These are phyloP conservation scores for Biscutella laevigata DNA, from an alignment of 441 rosid species.

Conservation along the genomic window DNA sequence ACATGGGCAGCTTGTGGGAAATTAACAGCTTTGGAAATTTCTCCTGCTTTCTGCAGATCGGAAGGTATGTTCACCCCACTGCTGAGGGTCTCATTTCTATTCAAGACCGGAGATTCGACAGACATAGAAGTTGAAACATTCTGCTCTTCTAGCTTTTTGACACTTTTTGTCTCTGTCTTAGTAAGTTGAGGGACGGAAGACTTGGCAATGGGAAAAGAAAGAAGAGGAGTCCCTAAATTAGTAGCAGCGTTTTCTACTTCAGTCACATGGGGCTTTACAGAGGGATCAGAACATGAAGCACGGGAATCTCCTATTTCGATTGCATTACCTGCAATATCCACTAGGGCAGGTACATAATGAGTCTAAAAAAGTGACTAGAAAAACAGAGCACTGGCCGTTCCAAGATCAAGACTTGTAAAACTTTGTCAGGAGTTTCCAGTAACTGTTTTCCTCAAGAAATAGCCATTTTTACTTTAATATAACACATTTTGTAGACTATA, in stretches of 20 bases:
- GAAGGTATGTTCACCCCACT: conserved; percentile 52
- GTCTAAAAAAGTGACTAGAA: not conserved
- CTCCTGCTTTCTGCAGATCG: conserved; percentile 39
- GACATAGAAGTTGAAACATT: conserved; percentile 25
- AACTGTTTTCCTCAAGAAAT: not conserved
- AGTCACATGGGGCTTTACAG: conserved; percentile 23
- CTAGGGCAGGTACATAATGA: conserved; percentile 4
- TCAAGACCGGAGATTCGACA: conserved; percentile 30
- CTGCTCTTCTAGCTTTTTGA: conserved; percentile 29
- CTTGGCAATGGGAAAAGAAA: conserved; percentile 24
- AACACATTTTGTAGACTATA: not conserved
- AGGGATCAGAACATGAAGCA: conserved; percentile 31
- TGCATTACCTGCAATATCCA: conserved; percentile 29
- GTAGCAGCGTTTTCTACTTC: conserved; percentile 30
- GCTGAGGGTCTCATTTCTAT: conserved; percentile 34
- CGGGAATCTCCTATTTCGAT: conserved; percentile 17
- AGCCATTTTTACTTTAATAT: not conserved
- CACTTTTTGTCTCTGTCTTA: conserved; percentile 32
- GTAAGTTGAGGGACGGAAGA: conserved; percentile 34
- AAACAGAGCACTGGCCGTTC: not conserved
- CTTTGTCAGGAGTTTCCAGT: conserved; percentile 3
- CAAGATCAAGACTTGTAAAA: conserved; percentile 3
- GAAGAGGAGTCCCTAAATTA: conserved; percentile 35
- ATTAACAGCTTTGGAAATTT: conserved; percentile 39
- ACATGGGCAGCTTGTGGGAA: conserved; percentile 31